Evolutionary conservation across 2,329 filamentous ascomycete genomes (phyloP), one percentile per base, ranked within the genome.

Genomic region (Exophiala sp.): DNA sequence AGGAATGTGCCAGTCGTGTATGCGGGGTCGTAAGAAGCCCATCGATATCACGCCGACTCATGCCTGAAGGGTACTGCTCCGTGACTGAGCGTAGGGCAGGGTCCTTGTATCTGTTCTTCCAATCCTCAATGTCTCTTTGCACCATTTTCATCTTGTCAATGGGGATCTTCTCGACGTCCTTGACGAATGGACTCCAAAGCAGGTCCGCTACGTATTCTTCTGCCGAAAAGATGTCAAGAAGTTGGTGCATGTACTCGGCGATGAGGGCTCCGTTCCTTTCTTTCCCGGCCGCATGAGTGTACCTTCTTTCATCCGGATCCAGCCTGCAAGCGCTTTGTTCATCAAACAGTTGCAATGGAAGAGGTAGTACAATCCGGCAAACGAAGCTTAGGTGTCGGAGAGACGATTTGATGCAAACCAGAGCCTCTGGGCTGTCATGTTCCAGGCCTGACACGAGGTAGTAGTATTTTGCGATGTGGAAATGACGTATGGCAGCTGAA

Each of bases 341-440:
- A 18, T 20, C 20, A 9, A 42, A 21, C 35, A 42, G 20, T 21
- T 45, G 20, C 6, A 45, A 57, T 5, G 50, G 54, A 18, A 56
- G 41, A 7, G 61, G 61, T 14, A 59, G 43, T 9, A 47, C 41
- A 9, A 63, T 50, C 36, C 52, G 52, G 35, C 56, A 55, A 33
- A 60, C 44, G 12, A 56, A 39, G n/a, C 50, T 57, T 42, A 63
- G 46, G 35, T 63, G 58, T 10, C 49, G 52, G 32, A 51, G 51
- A n/a, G 43, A 24, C 20, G 29, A 47, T n/a, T 33, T 24, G 35
- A 52, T 52, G 6, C 43, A 18, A 10, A 46, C 10, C 12, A 48
- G 16, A 8, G 34, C 21, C 16, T 36, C 33, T 20, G 18, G 18
- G 5, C 42, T 20, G n/a, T 32, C 21, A 16, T 34, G 24, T 29